Evolutionary conservation across 2,329 filamentous ascomycete species (phyloP), one percentile per base, ranked within the genome.

Genomic region (Fusarium sp.): DNA sequence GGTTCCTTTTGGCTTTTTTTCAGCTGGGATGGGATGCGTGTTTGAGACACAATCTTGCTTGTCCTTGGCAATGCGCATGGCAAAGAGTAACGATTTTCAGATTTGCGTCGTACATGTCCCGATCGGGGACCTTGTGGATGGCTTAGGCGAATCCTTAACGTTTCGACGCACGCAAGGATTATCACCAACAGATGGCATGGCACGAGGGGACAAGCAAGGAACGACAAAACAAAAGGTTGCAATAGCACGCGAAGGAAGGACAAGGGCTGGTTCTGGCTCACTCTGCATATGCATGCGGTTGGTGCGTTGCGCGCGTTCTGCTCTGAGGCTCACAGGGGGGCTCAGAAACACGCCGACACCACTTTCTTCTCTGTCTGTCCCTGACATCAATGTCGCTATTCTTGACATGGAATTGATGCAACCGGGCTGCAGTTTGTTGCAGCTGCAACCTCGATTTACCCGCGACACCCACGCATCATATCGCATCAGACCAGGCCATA

Each of bases 1-100:
- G 27, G 55, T 58, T 31, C 56, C 42, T 59, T 40, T 59, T 46
- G 42, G 31, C 34, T 53, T 65, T 60, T 58, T 63, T 72, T 73
- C 72, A 74, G 72, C 70, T 72, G 60, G 36, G 68, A 68, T 38
- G 54, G 69, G 63, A 70, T 68, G 53, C 49, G 57, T 54, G 66
- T 55, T 55, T 55, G 60, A 70, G 64, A 74, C 71, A 62, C 61
- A 64, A 69, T 62, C 4, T 40, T 40, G 18, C 49, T 59, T 64
- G 49, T 51, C 62, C 64, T 64, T 62, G 67, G 51, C 61, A 38
- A 72, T 59, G 53, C 56, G 27, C 36, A 55, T 51, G 38, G 59
- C 59, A 65, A 42, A 31, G 55, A 68, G 68, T 50, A 70, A 70
- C 25, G 68, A 70, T 70, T 58, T 62, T 65, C 67, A 50, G 44